phyloP scores from a whole-genome alignment of 306 rosid species.

The Cucurbita maxima region DNA sequence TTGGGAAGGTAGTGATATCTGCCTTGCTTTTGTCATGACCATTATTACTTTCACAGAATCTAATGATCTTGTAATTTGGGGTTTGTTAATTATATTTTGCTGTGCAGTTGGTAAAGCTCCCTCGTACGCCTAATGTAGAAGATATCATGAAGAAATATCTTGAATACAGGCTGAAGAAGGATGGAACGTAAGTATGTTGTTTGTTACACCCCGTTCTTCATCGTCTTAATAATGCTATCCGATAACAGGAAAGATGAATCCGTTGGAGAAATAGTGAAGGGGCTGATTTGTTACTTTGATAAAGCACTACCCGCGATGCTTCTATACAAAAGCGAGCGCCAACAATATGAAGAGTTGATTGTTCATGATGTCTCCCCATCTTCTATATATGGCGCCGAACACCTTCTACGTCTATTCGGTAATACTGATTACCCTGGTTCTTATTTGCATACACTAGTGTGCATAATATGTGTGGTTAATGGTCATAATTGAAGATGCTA shows the following conservation, averaged over 20 bases:
- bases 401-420: conserved; percentile 84
- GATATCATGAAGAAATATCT: conserved; percentile 57
- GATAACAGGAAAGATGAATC: conserved; percentile 39
- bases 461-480: too few relatives aligned
- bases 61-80: conserved; percentile 3
- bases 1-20: conserved; percentile 58
- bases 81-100: neutral
- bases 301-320: conserved; percentile 70
- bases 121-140: conserved; percentile 66
- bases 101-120: conserved; percentile 86
- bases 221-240: neutral
- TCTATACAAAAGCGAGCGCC: conserved; percentile 65
- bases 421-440: conserved; percentile 6
- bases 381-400: conserved; percentile 78
- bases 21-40: neutral
- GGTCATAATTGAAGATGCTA: neutral
- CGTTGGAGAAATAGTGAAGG: conserved; percentile 49
- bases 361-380: conserved; percentile 38
- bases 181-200: conserved; percentile 48
- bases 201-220: neutral
- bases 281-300: conserved; percentile 62
- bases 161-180: conserved; percentile 48
- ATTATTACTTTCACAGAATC: neutral
- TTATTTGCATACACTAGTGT: too few relatives aligned
- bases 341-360: conserved; percentile 52